Percentiles rank a stretch among this genome's conserved stretches.
phyloP scores from a whole-genome alignment of 2,329 filamentous ascomycete genomes.

The Mariannaea elegans region DNA sequence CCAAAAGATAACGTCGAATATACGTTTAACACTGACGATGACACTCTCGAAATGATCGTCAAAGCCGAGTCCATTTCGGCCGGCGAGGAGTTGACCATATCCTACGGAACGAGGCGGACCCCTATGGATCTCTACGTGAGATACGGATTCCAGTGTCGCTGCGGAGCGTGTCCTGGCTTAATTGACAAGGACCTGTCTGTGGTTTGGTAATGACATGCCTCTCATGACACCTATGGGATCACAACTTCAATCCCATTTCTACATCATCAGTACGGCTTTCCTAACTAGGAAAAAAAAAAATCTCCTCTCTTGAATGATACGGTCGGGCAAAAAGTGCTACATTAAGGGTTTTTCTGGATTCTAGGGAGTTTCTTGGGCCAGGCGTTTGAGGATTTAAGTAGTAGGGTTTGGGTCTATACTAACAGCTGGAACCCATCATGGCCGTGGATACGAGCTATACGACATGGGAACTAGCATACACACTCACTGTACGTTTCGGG shows the following conservation, averaged over 20 bases:
- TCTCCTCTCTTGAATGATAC: background rate
- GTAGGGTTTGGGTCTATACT: background rate
- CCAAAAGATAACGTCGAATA: conserved; percentile 55
- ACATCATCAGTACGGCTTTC: background rate
- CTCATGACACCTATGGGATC: no score
- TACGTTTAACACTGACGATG: conserved; percentile 45
- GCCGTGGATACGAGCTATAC: no score
- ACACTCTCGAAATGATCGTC: conserved; percentile 54
- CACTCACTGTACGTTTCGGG: no score
- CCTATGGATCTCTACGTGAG: conserved; percentile 50
- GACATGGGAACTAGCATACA: no score
- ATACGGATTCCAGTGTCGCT: conserved; percentile 64
- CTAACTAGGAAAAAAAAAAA: background rate
- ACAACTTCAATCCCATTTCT: background rate
- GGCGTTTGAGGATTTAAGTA: background rate
- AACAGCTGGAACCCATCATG: no score
- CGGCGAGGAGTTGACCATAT: conserved; percentile 62
- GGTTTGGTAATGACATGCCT: conserved; percentile 20
- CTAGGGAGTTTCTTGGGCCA: background rate
- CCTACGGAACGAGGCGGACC: conserved; percentile 51
- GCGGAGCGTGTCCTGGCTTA: conserved; percentile 53
- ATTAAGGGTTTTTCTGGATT: background rate
- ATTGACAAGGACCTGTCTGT: conserved; percentile 23
- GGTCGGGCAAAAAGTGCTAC: background rate
- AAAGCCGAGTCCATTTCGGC: conserved; percentile 45